phyloP scores from a whole-genome alignment of 371 early-diverging fungal species.

The Mortierella sp. region DNA sequence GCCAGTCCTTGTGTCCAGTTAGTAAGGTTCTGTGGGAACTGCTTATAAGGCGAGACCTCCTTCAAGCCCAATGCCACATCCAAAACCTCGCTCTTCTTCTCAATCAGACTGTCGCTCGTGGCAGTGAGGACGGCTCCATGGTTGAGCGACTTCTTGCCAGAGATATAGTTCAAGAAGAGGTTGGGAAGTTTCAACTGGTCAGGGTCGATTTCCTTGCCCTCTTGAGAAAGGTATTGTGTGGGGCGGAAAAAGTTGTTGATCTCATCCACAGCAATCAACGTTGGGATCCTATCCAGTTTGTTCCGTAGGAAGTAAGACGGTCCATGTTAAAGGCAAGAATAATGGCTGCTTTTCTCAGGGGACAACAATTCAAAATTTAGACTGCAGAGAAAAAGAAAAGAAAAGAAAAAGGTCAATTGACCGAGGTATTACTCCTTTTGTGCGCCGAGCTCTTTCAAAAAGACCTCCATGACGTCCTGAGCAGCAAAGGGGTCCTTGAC shows the following conservation, averaged over 20 bases:
- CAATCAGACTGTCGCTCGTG: slow-evolving; percentile 34
- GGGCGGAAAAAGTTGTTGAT: slow-evolving; percentile 53
- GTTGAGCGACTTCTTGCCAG: slow-evolving; percentile 47
- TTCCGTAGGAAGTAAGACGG: not conserved
- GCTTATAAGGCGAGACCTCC: slow-evolving; percentile 48
- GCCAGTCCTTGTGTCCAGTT: slow-evolving; percentile 50
- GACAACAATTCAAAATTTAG: not conserved
- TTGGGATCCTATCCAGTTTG: slow-evolving; percentile 35
- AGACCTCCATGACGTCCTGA: slow-evolving; percentile 53
- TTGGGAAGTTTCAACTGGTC: slow-evolving; percentile 42
- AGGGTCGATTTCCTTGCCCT: slow-evolving; percentile 51
- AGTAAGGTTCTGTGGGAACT: slow-evolving; percentile 30
- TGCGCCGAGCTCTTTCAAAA: slow-evolving; percentile 49
- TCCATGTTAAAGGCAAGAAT: not conserved
- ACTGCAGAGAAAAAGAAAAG: not conserved
- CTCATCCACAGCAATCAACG: slow-evolving; percentile 54
- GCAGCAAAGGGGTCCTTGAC: slow-evolving; percentile 50
- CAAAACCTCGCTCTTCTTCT: slow-evolving; percentile 49
- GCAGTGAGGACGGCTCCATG: slow-evolving; percentile 52
- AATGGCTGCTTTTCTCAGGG: not conserved
- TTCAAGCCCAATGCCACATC: slow-evolving; percentile 49
- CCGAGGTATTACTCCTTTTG: slow-evolving; percentile 33
- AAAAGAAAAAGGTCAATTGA: not conserved
- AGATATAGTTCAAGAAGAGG: slow-evolving; percentile 52
- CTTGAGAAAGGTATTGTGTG: slow-evolving; percentile 46